A percentile compares a stretch with the other conserved stretches of the same genome.
phyloP scores from a whole-genome alignment of 352 stramenopile genomes.

The Sclerospora graminicola region DNA sequence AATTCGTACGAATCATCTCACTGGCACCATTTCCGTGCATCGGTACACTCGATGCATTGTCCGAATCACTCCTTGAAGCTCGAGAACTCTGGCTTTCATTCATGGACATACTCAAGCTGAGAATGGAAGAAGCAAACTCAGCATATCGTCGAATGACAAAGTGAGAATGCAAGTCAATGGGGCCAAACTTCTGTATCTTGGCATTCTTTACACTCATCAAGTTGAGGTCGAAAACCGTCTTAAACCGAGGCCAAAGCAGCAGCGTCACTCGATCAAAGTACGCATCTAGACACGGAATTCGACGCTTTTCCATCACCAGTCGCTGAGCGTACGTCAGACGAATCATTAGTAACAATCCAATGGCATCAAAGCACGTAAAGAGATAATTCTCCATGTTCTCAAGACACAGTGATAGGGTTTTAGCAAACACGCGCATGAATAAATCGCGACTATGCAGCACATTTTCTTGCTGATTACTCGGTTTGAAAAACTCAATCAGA shows the following conservation, averaged over 20 bases:
- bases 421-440: conserved; percentile 93
- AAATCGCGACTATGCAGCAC: conserved; percentile 74
- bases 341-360: conserved; percentile 98
- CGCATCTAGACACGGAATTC: conserved; percentile 87
- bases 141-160: conserved; percentile 95
- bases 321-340: conserved; percentile 88
- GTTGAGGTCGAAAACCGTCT: conserved; percentile 94
- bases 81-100: conserved; percentile 23
- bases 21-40: conserved; percentile 77
- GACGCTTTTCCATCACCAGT: conserved; percentile 73
- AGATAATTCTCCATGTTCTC: conserved; percentile 98
- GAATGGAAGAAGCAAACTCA: conserved; percentile 94
- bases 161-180: conserved; percentile 93
- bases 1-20: conserved; percentile 93
- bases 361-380: conserved; percentile 94
- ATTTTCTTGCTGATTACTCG: conserved; percentile 56
- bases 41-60: conserved; percentile 50
- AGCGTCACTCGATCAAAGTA: conserved; percentile 95
- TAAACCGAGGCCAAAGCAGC: conserved; percentile 95
- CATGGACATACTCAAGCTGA: conserved; percentile 84
- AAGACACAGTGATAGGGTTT: conserved; percentile 91
- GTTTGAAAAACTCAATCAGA: conserved; percentile 89
- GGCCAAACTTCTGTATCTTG: conserved; percentile 86
- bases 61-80: conserved; percentile 16
- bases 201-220: conserved; percentile 85